These are phyloP conservation scores for Cicer arietinum DNA, from an alignment of 306 rosid species.

Conservation along the genomic window DNA sequence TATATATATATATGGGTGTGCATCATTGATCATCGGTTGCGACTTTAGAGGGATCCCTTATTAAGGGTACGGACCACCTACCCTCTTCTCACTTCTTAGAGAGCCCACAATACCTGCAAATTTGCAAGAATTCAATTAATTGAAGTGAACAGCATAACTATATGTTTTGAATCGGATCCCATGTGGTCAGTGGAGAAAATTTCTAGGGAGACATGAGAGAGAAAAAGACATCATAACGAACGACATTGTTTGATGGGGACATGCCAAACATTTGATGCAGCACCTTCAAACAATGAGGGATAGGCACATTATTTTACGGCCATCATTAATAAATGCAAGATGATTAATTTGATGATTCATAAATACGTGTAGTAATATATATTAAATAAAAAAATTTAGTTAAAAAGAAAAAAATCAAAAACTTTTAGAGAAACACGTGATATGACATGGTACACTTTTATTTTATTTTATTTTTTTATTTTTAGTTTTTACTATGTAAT, in stretches of 20 bases:
- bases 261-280: slow-evolving; percentile 19
- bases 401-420: too few species aligned
- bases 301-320: background rate
- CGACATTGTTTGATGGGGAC: slow-evolving; percentile 25
- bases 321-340: too few species aligned
- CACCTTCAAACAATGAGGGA: slow-evolving; percentile 23
- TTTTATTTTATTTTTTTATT: too few species aligned
- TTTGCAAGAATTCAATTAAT: slow-evolving; percentile 8
- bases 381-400: too few species aligned
- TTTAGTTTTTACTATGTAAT: fast-evolving
- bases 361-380: too few species aligned
- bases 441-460: too few species aligned
- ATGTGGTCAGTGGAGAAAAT: slow-evolving; percentile 2
- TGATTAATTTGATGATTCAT: too few species aligned
- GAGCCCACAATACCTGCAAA: slow-evolving; percentile 38
- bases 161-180: slow-evolving; percentile 27
- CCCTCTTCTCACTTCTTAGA: slow-evolving; percentile 23
- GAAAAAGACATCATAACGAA: slow-evolving; percentile 40
- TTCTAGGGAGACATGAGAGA: slow-evolving; percentile 21
- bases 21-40: slow-evolving; percentile 23
- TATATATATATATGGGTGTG: background rate
- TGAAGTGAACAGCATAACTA: slow-evolving; percentile 39
- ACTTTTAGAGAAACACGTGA: too few species aligned
- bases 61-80: slow-evolving; percentile 43
- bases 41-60: slow-evolving; percentile 38